Evolutionary conservation across 2,329 filamentous ascomycete species (phyloP).

Genomic region (Tolypocladium tundrense): DNA sequence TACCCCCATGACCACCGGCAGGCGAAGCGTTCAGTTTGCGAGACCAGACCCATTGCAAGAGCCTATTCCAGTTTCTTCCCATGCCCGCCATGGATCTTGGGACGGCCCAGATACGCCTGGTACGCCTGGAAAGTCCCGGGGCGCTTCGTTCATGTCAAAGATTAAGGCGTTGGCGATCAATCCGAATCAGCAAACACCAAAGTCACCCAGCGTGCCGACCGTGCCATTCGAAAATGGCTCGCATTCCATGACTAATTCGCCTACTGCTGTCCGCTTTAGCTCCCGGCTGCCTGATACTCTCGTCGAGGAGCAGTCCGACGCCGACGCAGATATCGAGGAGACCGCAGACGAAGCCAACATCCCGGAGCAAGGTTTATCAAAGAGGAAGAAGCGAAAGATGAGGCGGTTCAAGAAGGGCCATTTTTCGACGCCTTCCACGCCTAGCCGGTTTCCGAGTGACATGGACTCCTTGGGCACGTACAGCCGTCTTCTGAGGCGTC

Average conservation of each 20-base stretch:
- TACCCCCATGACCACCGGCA: slow-evolving; percentile 4
- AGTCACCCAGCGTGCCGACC: slow-evolving; percentile 20
- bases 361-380: slow-evolving; percentile 26
- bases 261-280: slow-evolving; percentile 31
- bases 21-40: slow-evolving; percentile 67
- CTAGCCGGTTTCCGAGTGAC: slow-evolving; percentile 33
- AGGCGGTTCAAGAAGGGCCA: slow-evolving; percentile 43
- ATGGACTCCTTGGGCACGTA: slow-evolving; percentile 29
- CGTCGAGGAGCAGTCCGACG: slow-evolving; percentile 36
- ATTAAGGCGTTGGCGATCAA: slow-evolving; percentile 60
- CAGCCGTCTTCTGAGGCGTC: slow-evolving; percentile 46
- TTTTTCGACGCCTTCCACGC: slow-evolving; percentile 57
- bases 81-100: slow-evolving; percentile 54
- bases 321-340: slow-evolving; percentile 68
- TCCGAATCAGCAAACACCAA: slow-evolving; percentile 36
- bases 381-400: slow-evolving; percentile 53
- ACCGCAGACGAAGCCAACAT: slow-evolving; percentile 65
- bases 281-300: slow-evolving; percentile 43
- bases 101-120: slow-evolving; percentile 51
- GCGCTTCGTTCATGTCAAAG: slow-evolving; percentile 65
- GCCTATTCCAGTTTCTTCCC: slow-evolving; percentile 25
- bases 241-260: slow-evolving; percentile 36
- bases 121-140: slow-evolving; percentile 43
- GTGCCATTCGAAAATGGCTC: slow-evolving; percentile 22
- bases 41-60: slow-evolving; percentile 42